Conservation (phyloP, 352 stramenopile species). For the Phytopythium chamaehyphon region DNA sequence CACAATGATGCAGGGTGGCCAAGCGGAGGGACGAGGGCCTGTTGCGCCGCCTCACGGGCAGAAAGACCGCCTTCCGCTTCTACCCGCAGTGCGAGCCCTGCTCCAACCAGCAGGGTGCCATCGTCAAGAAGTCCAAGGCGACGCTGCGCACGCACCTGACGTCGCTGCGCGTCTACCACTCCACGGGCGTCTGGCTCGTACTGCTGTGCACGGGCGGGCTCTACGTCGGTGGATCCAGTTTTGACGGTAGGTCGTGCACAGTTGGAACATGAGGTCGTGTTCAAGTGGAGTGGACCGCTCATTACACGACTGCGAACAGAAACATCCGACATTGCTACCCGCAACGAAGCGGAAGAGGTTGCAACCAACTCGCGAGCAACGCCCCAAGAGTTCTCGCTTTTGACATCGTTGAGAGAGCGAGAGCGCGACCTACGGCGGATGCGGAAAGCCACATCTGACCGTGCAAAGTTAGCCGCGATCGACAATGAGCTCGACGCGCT, state of each 20-base stretch:
- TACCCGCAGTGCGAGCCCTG: slow-evolving; percentile 82
- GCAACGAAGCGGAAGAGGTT: slow-evolving; percentile 8
- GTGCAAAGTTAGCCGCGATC: slow-evolving; percentile 24
- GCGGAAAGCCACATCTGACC: slow-evolving; percentile 20
- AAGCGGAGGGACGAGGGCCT: slow-evolving; percentile 45
- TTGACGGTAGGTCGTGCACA: slow-evolving; percentile 25
- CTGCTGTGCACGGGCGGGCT: slow-evolving; percentile 69
- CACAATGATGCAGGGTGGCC: slow-evolving; percentile 39
- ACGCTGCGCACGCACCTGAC: slow-evolving; percentile 64
- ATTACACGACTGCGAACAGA: slow-evolving; percentile 14
- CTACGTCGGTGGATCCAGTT: slow-evolving; percentile 66
- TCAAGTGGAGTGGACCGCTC: too few species aligned
- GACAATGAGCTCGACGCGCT: slow-evolving; percentile 52
- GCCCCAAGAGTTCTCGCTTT: slow-evolving; percentile 39
- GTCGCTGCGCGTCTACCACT: slow-evolving; percentile 69
- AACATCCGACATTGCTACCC: slow-evolving; percentile 38
- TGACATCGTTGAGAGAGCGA: slow-evolving; percentile 47
- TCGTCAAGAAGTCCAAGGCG: slow-evolving; percentile 62
- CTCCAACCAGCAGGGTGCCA: slow-evolving; percentile 66
- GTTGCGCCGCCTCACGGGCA: slow-evolving; percentile 32
- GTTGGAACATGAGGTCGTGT: too few species aligned
- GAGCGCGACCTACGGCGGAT: slow-evolving; percentile 48
- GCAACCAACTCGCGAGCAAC: slow-evolving; percentile 12
- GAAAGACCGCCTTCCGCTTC: slow-evolving; percentile 68
- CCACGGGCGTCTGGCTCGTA: slow-evolving; percentile 77